phyloP scores from a whole-genome alignment of 2,329 filamentous ascomycete genomes.

The Cytospora schulzeri region DNA sequence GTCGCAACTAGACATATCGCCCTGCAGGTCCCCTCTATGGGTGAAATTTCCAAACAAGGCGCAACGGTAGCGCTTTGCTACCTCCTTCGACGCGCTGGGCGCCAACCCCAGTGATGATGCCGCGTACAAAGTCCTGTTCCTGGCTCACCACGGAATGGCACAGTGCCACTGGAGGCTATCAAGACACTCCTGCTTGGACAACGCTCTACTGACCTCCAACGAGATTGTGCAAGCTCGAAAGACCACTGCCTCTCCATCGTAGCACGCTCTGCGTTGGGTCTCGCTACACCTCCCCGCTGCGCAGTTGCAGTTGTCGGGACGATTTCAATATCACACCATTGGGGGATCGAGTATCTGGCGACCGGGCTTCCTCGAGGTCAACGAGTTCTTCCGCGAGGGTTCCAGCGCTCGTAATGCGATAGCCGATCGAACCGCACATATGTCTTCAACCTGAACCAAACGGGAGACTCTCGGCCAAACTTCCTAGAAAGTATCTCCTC shows the following conservation, averaged over 20 bases:
- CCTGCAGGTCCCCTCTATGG: slow-evolving; percentile 50
- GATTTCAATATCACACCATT: slow-evolving; percentile 67
- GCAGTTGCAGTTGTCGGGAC: slow-evolving; percentile 61
- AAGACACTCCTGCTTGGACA: no score
- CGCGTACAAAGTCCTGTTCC: slow-evolving; percentile 67
- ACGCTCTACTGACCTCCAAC: no score
- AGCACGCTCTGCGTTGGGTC: slow-evolving; percentile 61
- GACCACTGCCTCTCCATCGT: no score
- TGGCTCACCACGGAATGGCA: slow-evolving; percentile 71
- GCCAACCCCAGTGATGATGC: slow-evolving; percentile 44
- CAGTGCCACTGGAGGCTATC: slow-evolving; percentile 63
- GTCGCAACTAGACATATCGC: slow-evolving; percentile 62
- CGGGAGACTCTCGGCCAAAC: slow-evolving; percentile 59
- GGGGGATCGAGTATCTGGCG: slow-evolving; percentile 45
- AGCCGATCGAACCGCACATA: slow-evolving; percentile 56
- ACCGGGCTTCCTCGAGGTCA: slow-evolving; percentile 56
- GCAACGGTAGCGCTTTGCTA: slow-evolving; percentile 66
- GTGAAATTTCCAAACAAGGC: slow-evolving; percentile 47
- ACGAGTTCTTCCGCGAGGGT: slow-evolving; percentile 67
- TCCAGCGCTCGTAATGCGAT: slow-evolving; percentile 70
- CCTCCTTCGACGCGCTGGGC: slow-evolving; percentile 61
- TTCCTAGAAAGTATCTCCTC: slow-evolving; percentile 60
- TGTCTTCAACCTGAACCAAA: slow-evolving; percentile 55
- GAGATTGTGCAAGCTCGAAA: no score
- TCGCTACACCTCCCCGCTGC: slow-evolving; percentile 67